These are phyloP conservation scores for Silybum marianum DNA, from an alignment of 129 eudicot species.

Conservation along the genomic window DNA sequence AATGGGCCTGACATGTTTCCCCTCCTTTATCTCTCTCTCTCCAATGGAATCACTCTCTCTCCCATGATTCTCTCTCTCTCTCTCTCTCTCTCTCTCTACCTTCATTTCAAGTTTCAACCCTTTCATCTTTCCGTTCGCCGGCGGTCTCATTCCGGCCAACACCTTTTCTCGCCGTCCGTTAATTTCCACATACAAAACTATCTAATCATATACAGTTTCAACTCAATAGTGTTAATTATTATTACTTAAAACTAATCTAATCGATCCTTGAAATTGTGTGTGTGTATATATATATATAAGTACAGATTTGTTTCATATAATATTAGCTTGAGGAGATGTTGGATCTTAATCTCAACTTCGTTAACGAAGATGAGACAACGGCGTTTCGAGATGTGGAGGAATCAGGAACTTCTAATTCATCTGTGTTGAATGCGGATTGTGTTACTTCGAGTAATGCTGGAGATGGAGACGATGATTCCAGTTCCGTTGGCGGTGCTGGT, in stretches of 20 bases:
- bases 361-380: slow-evolving; percentile 24
- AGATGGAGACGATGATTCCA: slow-evolving; percentile 42
- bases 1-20: slow-evolving; percentile 36
- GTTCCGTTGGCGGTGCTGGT: slow-evolving; percentile 30
- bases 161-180: not conserved
- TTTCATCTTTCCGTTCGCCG: not conserved
- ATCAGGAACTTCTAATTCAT: slow-evolving; percentile 57
- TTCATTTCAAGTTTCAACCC: slow-evolving; percentile 11
- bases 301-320: slow-evolving; percentile 11
- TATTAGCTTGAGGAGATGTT: slow-evolving; percentile 40
- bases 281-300: not conserved
- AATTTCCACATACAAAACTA: not conserved
- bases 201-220: slow-evolving; percentile 8
- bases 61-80: slow-evolving; percentile 24
- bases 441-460: slow-evolving; percentile 48
- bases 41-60: slow-evolving; percentile 26
- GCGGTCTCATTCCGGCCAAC: slow-evolving; percentile 1
- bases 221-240: not conserved
- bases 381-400: slow-evolving; percentile 40
- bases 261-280: slow-evolving; percentile 9
- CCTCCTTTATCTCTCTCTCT: slow-evolving; percentile 11
- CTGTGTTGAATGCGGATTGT: slow-evolving; percentile 47
- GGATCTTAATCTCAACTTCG: slow-evolving; percentile 64
- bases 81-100: not conserved
- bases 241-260: not conserved